Evolutionary conservation across 164 flowering plant species (phyloP).

Genomic region (Paratinospora sagittata): DNA sequence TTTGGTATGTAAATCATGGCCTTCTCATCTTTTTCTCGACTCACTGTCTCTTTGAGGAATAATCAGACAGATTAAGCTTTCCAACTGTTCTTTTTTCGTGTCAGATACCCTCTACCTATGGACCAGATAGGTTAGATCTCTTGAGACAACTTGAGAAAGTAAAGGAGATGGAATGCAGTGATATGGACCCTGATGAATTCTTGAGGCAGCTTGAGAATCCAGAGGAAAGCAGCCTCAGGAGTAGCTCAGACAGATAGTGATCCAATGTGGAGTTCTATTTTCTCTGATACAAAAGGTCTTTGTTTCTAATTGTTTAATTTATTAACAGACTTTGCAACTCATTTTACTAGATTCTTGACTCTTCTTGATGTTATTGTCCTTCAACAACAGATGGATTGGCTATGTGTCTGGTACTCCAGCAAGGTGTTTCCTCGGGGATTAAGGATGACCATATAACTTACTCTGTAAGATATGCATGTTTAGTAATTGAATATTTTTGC

Average conservation of each 20-base stretch:
- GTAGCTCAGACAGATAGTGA: conserved; percentile 17
- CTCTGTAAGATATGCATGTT: conserved; percentile 64
- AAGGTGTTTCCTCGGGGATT: conserved; percentile 56
- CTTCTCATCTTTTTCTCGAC: background rate
- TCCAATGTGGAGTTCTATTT: background rate
- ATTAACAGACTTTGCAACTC: background rate
- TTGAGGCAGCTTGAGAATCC: conserved; percentile 12
- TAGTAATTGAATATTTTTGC: conserved; percentile 33
- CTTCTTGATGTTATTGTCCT: conserved; percentile 25
- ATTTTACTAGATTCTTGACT: conserved; percentile 6
- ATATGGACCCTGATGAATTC: conserved; percentile 31
- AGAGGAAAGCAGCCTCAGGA: conserved; percentile 32
- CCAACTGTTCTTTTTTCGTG: conserved; percentile 7
- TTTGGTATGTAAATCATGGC: conserved; percentile 39
- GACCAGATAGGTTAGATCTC: conserved; percentile 80
- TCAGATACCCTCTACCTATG: conserved; percentile 89
- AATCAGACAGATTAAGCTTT: background rate
- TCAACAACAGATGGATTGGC: conserved; percentile 37
- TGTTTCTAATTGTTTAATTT: background rate
- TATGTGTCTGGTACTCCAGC: conserved; percentile 83
- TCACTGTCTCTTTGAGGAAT: background rate
- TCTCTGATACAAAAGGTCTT: background rate
- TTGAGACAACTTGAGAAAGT: conserved; percentile 92
- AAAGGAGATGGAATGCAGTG: conserved; percentile 66
- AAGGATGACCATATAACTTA: conserved; percentile 62